Percentiles rank a stretch among this genome's conserved stretches.
Conservation (phyloP, 768 basidiomycete genomes). For the Dictyophora rubrovolvata region DNA sequence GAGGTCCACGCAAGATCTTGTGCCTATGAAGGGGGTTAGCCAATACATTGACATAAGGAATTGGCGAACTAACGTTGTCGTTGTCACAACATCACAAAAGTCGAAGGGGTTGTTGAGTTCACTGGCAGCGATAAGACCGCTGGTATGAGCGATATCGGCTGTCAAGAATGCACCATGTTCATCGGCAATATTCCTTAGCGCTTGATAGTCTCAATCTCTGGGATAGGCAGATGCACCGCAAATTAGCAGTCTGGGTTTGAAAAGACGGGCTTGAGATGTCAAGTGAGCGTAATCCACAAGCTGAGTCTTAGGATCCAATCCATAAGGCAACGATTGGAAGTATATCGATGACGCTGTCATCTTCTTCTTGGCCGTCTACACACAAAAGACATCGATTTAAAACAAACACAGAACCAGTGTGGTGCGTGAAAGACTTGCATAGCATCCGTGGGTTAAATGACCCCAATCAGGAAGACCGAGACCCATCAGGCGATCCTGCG, state of each 20-base stretch:
- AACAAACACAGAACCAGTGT: not conserved
- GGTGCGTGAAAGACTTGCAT: conserved; percentile 40
- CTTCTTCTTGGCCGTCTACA: conserved; percentile 94
- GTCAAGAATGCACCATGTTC: conserved; percentile 87
- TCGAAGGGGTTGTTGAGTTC: conserved; percentile 89
- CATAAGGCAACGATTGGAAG: conserved; percentile 97
- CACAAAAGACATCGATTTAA: not conserved
- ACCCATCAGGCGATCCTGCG: conserved; percentile 98
- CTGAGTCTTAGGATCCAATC: conserved; percentile 70
- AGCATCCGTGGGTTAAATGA: conserved; percentile 96
- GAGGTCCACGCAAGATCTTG: conserved; percentile 97
- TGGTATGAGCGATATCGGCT: conserved; percentile 97
- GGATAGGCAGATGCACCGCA: conserved; percentile 99
- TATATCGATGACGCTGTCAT: conserved; percentile 99
- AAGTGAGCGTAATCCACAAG: conserved; percentile 82
- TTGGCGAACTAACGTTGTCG: conserved; percentile 64
- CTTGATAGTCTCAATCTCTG: conserved; percentile 91
- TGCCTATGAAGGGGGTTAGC: conserved; percentile 41
- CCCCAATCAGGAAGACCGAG: conserved; percentile 97
- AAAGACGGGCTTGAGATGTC: conserved; percentile 79
- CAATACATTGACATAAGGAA: not conserved
- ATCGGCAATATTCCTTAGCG: conserved; percentile 71
- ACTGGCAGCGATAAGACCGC: conserved; percentile 86
- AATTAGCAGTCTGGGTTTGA: conserved; percentile 91
- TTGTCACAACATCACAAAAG: conserved; percentile 94